A percentile compares a stretch with the other conserved stretches of the same genome.
Evolutionary conservation across 2,329 filamentous ascomycete species (phyloP).

Genomic region (Diplocarpon rosae): DNA sequence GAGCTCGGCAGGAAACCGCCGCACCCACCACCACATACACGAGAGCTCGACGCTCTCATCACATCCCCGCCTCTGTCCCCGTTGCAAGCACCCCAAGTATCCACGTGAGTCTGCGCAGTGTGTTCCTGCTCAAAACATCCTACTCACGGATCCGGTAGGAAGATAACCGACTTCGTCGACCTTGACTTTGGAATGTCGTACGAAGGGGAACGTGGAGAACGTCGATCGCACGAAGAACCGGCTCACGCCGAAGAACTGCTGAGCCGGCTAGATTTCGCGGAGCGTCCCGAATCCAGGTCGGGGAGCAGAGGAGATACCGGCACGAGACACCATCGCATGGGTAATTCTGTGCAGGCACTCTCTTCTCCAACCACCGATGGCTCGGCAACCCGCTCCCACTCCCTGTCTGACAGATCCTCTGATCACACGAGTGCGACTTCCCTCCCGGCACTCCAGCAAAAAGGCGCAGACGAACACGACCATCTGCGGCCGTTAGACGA

Average conservation of each 20-base stretch:
- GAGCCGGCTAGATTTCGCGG: background rate
- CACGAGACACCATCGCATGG: slow-evolving; percentile 3
- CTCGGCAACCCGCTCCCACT: slow-evolving; percentile 11
- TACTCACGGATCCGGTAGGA: background rate
- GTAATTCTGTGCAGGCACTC: slow-evolving; percentile 1
- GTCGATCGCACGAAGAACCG: background rate
- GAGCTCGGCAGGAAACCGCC: background rate
- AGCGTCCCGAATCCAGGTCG: slow-evolving; percentile 2
- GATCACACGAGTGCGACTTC: slow-evolving; percentile 23
- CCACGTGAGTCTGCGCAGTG: background rate
- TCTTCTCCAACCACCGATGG: slow-evolving; percentile 14
- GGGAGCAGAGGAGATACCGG: slow-evolving; percentile 1
- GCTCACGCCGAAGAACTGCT: background rate
- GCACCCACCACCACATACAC: slow-evolving; percentile 1
- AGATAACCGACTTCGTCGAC: background rate
- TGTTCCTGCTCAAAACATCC: background rate
- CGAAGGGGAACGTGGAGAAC: background rate
- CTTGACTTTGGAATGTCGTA: background rate
- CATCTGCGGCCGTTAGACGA: slow-evolving; percentile 35
- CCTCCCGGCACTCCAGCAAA: slow-evolving; percentile 23
- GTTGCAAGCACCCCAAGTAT: background rate
- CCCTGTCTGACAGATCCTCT: slow-evolving; percentile 18
- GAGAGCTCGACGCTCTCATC: slow-evolving; percentile 8
- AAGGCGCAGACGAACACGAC: slow-evolving; percentile 33
- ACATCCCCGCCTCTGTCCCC: background rate